Percentiles rank a stretch among this genome's conserved stretches.
These are phyloP conservation scores for Boechera stricta DNA, from an alignment of 345 rosid species.

Conservation along the genomic window DNA sequence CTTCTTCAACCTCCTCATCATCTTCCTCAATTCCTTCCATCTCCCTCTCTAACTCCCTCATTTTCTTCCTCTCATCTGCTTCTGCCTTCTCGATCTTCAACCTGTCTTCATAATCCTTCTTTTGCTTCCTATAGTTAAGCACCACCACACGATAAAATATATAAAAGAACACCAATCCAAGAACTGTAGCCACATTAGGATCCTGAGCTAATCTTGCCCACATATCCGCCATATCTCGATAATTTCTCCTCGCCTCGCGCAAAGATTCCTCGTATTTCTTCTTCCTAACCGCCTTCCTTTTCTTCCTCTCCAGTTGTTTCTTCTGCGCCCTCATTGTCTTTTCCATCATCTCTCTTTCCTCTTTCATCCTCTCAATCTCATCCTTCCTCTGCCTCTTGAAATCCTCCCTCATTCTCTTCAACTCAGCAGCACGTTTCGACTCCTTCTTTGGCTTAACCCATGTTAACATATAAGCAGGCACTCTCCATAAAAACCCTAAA, in stretches of 20 bases:
- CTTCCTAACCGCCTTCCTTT: slow-evolving; percentile 58
- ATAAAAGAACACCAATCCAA: slow-evolving; percentile 78
- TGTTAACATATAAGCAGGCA: slow-evolving; percentile 62
- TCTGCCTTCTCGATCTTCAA: slow-evolving; percentile 93
- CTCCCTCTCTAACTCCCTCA: slow-evolving; percentile 83
- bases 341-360: slow-evolving; percentile 75
- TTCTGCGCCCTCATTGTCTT: slow-evolving; percentile 58
- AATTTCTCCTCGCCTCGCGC: slow-evolving; percentile 64
- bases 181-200: slow-evolving; percentile 64
- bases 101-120: slow-evolving; percentile 93
- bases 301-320: slow-evolving; percentile 69
- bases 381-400: slow-evolving; percentile 68
- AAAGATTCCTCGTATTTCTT: slow-evolving; percentile 67
- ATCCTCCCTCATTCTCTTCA: slow-evolving; percentile 69
- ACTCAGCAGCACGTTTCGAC: slow-evolving; percentile 65
- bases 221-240: slow-evolving; percentile 54
- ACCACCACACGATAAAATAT: slow-evolving; percentile 84
- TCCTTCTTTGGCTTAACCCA: slow-evolving; percentile 71
- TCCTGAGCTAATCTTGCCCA: slow-evolving; percentile 77
- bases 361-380: slow-evolving; percentile 59
- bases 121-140: slow-evolving; percentile 78
- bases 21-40: slow-evolving; percentile 68
- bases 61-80: slow-evolving; percentile 88
- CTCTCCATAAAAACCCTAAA: slow-evolving; percentile 74
- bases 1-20: slow-evolving; percentile 66